Conservation (phyloP, 1,284 basidiomycete species). For the Vanrija humicola region DNA sequence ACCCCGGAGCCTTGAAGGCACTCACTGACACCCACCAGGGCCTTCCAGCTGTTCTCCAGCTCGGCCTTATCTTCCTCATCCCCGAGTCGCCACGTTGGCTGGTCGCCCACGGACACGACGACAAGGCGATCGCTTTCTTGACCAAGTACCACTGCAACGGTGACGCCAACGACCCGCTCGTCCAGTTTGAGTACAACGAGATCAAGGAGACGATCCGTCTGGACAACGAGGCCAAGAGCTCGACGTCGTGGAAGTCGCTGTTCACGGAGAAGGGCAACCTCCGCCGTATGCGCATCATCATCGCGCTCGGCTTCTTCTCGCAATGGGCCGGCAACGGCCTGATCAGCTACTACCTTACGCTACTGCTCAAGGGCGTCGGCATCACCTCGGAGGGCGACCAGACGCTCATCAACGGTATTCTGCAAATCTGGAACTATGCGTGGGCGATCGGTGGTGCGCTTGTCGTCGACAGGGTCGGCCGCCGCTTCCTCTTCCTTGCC, state of each 20-base stretch:
- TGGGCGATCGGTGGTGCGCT: slow-evolving; percentile 34
- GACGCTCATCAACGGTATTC: slow-evolving; percentile 57
- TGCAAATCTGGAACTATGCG: background rate
- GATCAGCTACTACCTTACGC: slow-evolving; percentile 58
- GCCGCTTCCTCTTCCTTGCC: slow-evolving; percentile 50
- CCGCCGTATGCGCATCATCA: slow-evolving; percentile 25
- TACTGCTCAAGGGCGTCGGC: slow-evolving; percentile 65
- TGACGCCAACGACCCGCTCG: slow-evolving; percentile 28
- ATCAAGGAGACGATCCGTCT: slow-evolving; percentile 38
- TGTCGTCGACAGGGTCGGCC: slow-evolving; percentile 37
- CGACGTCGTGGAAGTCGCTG: slow-evolving; percentile 50
- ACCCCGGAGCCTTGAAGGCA: slow-evolving; percentile 50
- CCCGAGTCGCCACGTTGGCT: slow-evolving; percentile 15
- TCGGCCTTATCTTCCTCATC: slow-evolving; percentile 3
- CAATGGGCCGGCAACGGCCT: slow-evolving; percentile 22
- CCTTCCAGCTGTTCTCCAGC: slow-evolving; percentile 39
- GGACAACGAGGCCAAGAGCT: slow-evolving; percentile 23
- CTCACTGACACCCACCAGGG: slow-evolving; percentile 20
- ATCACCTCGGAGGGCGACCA: slow-evolving; percentile 60
- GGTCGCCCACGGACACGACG: slow-evolving; percentile 13
- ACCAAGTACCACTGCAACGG: slow-evolving; percentile 68
- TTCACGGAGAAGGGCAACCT: slow-evolving; percentile 11
- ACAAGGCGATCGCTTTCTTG: slow-evolving; percentile 65
- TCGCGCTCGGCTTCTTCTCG: slow-evolving; percentile 29
- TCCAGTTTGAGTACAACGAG: slow-evolving; percentile 39